These are phyloP conservation scores for Suillus brevipes DNA, from an alignment of 768 basidiomycete genomes.

Conservation along the genomic window DNA sequence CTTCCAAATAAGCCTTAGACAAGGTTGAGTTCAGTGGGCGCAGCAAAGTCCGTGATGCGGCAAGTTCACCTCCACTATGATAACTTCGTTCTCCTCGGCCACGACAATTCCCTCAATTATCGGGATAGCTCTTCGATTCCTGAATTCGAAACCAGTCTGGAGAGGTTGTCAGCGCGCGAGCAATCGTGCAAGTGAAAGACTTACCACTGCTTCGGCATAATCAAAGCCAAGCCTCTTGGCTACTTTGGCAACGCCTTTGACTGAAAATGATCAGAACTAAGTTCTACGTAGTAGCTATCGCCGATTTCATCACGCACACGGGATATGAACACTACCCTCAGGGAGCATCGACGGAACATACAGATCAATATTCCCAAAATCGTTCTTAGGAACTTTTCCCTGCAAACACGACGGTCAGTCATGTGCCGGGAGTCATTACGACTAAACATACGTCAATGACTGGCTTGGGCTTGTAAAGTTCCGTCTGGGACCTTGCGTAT, in stretches of 20 bases:
- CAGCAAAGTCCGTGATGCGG: conserved; percentile 10
- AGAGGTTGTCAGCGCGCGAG: conserved; percentile 7
- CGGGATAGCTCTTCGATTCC: conserved; percentile 85
- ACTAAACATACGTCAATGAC: conserved; percentile 65
- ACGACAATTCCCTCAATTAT: conserved; percentile 84
- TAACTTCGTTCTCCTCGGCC: conserved; percentile 74
- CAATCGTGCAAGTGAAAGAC: conserved; percentile 35
- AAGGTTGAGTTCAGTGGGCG: conserved; percentile 4
- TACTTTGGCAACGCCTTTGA: conserved; percentile 85
- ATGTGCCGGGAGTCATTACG: conserved; percentile 5
- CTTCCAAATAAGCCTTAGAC: conserved; percentile 79
- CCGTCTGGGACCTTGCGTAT: conserved; percentile 85
- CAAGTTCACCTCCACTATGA: conserved; percentile 67
- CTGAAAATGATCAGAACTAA: conserved; percentile 38
- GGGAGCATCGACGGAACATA: conserved; percentile 97
- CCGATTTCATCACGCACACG: conserved; percentile 60
- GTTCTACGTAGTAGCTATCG: conserved; percentile 14
- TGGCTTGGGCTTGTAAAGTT: conserved; percentile 74
- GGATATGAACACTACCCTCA: conserved; percentile 79
- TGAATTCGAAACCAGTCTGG: conserved; percentile 96
- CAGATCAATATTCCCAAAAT: conserved; percentile 95
- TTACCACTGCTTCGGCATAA: conserved; percentile 92
- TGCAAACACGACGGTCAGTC: conserved; percentile 33
- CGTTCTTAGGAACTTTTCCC: conserved; percentile 94
- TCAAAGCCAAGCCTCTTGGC: conserved; percentile 86